A percentile compares a stretch with the other conserved stretches of the same genome.
These are phyloP conservation scores for Carallia pectinifolia DNA, from an alignment of 345 rosid genomes.

Conservation along the genomic window DNA sequence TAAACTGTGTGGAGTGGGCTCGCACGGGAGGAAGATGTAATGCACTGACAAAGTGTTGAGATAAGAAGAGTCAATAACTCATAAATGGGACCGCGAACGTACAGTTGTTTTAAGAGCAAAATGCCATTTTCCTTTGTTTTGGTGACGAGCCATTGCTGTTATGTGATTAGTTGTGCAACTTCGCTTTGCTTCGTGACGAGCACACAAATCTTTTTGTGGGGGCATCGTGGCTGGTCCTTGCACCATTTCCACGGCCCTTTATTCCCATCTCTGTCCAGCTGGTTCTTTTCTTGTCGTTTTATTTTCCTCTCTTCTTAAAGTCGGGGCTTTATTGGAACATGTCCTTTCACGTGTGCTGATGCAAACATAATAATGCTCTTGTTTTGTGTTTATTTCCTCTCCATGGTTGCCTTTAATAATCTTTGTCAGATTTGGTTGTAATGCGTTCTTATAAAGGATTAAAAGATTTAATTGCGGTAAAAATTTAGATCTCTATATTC, in stretches of 20 bases:
- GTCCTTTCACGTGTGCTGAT: conserved; percentile 16
- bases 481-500: too few relatives aligned
- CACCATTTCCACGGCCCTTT: conserved; percentile 5
- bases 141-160: conserved; percentile 10
- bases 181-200: neutral
- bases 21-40: conserved; percentile 5
- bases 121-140: conserved; percentile 25
- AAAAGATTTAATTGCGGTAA: too few relatives aligned
- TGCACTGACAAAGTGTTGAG: neutral
- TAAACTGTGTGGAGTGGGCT: neutral
- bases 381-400: neutral
- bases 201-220: neutral
- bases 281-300: neutral
- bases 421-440: neutral
- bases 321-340: neutral
- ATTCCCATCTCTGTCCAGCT: conserved; percentile 4
- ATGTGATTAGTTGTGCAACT: neutral
- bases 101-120: conserved; percentile 13
- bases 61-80: neutral
- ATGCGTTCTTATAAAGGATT: neutral
- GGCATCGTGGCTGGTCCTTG: neutral
- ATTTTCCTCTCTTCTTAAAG: neutral
- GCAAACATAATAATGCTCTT: neutral
- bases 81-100: neutral
- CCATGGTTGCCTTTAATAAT: neutral